Conservation (phyloP, 495 filamentous ascomycete genomes). For the Trichocladium antarcticum region DNA sequence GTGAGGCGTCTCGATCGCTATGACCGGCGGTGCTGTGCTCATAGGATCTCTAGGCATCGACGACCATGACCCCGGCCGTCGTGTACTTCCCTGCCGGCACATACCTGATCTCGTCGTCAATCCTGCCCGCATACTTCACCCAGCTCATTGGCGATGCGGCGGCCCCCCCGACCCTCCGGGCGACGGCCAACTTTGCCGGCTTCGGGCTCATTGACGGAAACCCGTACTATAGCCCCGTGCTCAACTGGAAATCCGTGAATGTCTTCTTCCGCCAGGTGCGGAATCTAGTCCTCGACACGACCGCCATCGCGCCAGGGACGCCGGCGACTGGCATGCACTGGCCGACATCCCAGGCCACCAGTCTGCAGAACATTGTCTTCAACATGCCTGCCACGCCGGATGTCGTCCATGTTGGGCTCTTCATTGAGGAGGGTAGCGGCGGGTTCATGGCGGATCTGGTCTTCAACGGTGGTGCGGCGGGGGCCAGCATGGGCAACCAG, state of each 20-base stretch:
- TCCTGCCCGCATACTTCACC: conserved; percentile 55
- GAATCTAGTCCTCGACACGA: conserved; percentile 68
- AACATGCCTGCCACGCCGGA: conserved; percentile 48
- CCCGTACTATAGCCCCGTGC: conserved; percentile 45
- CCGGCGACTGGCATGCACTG: conserved; percentile 61
- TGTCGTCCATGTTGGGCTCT: conserved; percentile 61
- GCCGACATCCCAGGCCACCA: conserved; percentile 66
- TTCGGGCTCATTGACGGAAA: conserved; percentile 61
- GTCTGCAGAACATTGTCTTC: conserved; percentile 68
- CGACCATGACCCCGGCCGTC: conserved; percentile 62
- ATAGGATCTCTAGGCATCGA: conserved; percentile 36
- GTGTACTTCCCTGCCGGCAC: conserved; percentile 75
- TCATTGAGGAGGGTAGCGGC: conserved; percentile 58
- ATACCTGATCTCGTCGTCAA: conserved; percentile 54
- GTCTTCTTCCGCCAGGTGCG: conserved; percentile 69
- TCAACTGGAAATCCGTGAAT: conserved; percentile 51
- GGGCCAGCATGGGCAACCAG: conserved; percentile 59
- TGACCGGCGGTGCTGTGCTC: too few relatives aligned
- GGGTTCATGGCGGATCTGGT: conserved; percentile 55
- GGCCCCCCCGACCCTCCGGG: conserved; percentile 45
- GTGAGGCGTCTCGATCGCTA: conserved; percentile 23
- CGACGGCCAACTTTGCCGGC: conserved; percentile 50
- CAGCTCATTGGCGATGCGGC: conserved; percentile 43
- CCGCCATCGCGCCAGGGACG: conserved; percentile 43
- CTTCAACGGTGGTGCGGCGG: conserved; percentile 63